These are phyloP conservation scores for Podila clonocystis DNA, from an alignment of 192 early-diverging fungal genomes.

Conservation along the genomic window DNA sequence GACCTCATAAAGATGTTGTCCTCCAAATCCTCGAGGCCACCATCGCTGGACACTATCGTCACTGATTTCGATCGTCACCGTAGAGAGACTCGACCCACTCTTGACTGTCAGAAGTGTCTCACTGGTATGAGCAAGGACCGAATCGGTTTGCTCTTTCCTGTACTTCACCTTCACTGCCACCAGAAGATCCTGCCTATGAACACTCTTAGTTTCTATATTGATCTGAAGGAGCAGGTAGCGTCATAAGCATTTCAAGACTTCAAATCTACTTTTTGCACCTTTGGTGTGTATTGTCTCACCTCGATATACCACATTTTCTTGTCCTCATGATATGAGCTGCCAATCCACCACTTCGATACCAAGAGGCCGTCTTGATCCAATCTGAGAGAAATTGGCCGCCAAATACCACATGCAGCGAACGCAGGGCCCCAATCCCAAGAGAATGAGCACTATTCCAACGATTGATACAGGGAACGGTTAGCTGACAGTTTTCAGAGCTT, in stretches of 20 bases:
- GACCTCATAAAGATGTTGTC: not conserved
- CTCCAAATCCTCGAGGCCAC: conserved; percentile 39
- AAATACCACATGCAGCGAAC: conserved; percentile 50
- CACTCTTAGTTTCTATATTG: too few relatives aligned
- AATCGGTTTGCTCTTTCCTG: too few relatives aligned
- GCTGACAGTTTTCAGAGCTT: too few relatives aligned
- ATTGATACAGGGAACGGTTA: not conserved
- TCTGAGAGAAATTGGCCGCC: conserved; percentile 35
- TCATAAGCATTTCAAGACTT: too few relatives aligned
- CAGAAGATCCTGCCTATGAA: too few relatives aligned
- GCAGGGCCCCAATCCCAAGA: conserved; percentile 51
- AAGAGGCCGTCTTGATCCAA: conserved; percentile 8
- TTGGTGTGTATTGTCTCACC: not conserved
- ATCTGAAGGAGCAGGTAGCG: too few relatives aligned
- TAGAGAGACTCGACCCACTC: not conserved
- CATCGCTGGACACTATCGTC: conserved; percentile 6
- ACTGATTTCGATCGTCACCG: not conserved
- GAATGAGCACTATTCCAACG: conserved; percentile 28
- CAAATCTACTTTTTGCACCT: too few relatives aligned
- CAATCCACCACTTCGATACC: conserved; percentile 11
- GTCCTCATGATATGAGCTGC: not conserved
- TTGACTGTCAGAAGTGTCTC: not conserved
- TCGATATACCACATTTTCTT: conserved; percentile 19
- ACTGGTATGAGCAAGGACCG: too few relatives aligned
- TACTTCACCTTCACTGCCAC: too few relatives aligned